Evolutionary conservation across 306 rosid genomes (phyloP), one percentile per base, ranked within the genome.

Genomic region (Acacia acuminata): DNA sequence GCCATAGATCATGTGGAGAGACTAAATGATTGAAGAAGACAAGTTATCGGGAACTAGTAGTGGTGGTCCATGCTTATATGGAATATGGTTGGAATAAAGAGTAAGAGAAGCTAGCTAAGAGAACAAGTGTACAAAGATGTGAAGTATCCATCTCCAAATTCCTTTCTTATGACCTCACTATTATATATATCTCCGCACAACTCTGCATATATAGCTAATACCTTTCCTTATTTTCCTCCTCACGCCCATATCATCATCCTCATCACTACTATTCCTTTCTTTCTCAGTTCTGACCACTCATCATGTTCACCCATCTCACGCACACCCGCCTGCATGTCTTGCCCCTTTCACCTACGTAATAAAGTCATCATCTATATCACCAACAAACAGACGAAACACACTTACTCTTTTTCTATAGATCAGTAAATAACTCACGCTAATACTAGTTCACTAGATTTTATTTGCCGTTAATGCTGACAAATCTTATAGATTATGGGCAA

Each of bases 271-370:
- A 63, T 63, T 64, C 42, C 70, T 32, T 64, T 64, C 70, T 32
- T 64, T 64, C 69, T 63, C 69, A 63, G 40, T 63, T 12, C 87
- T 88, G 87, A 89, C 84, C 81, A 88, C 36, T 86, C 83, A 87
- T 92, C 89, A 73, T 85, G 77, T 86, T 90, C 83, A 77, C 55
- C 19, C 71, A 24, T 82, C 88, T 68, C 88, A 82, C 83, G 79
- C 89, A 72, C 89, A 77, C 84, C 68, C 72, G 92, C 95, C 91
- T 91, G 91, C 93, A 76, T 87, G 99, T 89, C 90, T 88, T 92
- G 98, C 87, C 93, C 90, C 83, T 93, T 89, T 93, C 99, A 92
- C 77, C 77, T 61, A 48, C 85, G 84, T 75, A 79, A 84, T 92
- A 88, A 87, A 84, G 91, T 70, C 8, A 20, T 42, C 53, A n/a